These are phyloP conservation scores for Polyporus arcularius DNA, from an alignment of 768 basidiomycete genomes.

Conservation along the genomic window DNA sequence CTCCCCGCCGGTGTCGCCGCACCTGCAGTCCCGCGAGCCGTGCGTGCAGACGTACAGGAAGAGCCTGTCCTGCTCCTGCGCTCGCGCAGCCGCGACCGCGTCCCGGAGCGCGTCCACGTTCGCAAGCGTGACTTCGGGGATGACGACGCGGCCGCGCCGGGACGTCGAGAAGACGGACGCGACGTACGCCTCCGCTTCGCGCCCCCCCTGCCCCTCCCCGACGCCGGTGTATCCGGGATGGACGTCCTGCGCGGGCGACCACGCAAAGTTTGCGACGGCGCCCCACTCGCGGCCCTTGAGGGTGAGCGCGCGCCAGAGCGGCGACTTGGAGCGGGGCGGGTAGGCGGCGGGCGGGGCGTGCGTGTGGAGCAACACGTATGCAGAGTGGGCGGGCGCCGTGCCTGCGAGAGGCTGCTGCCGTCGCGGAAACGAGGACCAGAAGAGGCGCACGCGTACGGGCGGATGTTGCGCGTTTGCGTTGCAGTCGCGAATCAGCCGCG, in stretches of 20 bases:
- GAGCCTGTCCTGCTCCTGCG: constrained; percentile 18
- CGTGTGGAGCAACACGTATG: constrained; percentile 59
- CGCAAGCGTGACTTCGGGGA: constrained; percentile 48
- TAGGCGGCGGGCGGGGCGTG: constrained; percentile 48
- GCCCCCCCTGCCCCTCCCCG: constrained; percentile 11
- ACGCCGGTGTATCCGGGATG: constrained; percentile 20
- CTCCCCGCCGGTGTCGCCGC: constrained; percentile 62
- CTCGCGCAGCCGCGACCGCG: constrained; percentile 20
- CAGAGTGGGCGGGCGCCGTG: constrained; percentile 52
- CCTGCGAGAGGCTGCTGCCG: constrained; percentile 39
- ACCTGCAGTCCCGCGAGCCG: constrained; percentile 76
- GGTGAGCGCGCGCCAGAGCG: constrained; percentile 53
- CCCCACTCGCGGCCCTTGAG: constrained; percentile 47
- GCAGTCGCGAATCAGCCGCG: constrained; percentile 9
- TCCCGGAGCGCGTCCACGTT: constrained; percentile 52
- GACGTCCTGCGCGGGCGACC: constrained; percentile 38
- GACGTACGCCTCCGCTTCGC: constrained; percentile 29
- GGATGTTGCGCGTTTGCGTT: neutral
- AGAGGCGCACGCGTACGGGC: neutral
- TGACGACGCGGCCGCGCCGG: constrained; percentile 46
- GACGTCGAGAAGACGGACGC: constrained; percentile 54
- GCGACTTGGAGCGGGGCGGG: constrained; percentile 43
- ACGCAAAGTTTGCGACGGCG: constrained; percentile 63
- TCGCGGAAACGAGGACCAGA: neutral
- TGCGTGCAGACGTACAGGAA: constrained; percentile 79